These are phyloP conservation scores for Crithidia sp. DNA, from an alignment of 208 protist genomes.

Conservation along the genomic window DNA sequence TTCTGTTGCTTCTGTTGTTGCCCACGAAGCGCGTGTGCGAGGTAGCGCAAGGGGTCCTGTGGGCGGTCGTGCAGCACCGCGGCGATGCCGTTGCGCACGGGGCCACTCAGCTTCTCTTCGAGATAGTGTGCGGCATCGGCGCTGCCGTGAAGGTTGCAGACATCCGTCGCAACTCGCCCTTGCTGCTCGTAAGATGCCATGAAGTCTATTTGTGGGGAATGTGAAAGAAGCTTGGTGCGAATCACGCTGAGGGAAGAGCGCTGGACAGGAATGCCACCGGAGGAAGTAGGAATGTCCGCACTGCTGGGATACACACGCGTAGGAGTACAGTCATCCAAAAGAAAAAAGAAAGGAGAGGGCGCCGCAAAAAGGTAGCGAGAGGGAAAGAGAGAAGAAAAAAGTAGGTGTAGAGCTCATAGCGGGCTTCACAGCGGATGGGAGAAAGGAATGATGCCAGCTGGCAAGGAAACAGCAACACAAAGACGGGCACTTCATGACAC, in stretches of 20 bases:
- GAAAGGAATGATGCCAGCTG: too few species aligned
- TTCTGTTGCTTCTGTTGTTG: not conserved
- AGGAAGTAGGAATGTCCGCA: too few species aligned
- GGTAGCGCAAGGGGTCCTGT: conserved; percentile 49
- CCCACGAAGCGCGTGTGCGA: conserved; percentile 49
- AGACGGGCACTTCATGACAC: too few species aligned
- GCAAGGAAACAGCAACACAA: too few species aligned
- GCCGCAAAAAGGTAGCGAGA: not conserved
- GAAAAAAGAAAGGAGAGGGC: not conserved
- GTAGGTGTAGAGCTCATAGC: not conserved
- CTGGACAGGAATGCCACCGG: too few species aligned
- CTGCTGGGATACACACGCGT: too few species aligned
- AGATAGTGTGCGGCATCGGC: conserved; percentile 43
- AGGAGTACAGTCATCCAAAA: not conserved
- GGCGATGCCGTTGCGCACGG: conserved; percentile 61
- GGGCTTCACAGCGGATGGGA: too few species aligned
- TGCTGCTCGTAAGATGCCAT: not conserved
- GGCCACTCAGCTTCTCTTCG: conserved; percentile 48
- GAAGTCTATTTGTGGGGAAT: not conserved
- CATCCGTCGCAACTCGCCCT: not conserved
- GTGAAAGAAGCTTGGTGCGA: too few species aligned
- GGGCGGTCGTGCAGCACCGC: conserved; percentile 53
- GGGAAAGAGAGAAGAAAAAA: not conserved
- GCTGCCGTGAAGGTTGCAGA: not conserved
- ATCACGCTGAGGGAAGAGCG: too few species aligned